Percentiles rank a stretch among this genome's conserved stretches.
These are phyloP conservation scores for Gracilaria domingensis DNA, from an alignment of 23 red algal genomes.

Conservation along the genomic window DNA sequence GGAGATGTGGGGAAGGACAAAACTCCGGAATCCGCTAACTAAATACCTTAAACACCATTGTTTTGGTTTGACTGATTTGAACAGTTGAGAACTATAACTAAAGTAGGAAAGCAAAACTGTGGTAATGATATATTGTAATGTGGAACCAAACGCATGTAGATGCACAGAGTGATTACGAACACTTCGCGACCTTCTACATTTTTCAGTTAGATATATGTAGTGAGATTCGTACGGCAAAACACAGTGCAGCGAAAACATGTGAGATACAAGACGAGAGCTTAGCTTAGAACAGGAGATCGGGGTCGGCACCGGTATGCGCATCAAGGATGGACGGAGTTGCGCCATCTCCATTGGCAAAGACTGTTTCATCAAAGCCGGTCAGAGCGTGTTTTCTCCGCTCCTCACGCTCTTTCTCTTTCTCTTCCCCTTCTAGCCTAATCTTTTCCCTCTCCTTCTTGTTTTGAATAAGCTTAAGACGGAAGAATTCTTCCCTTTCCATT, in stretches of 20 bases:
- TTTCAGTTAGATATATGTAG: slow-evolving; percentile 38
- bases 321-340: slow-evolving; percentile 59
- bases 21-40: not conserved
- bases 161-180: not conserved
- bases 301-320: slow-evolving; percentile 51
- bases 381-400: slow-evolving; percentile 77
- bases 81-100: slow-evolving; percentile 31
- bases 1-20: not conserved
- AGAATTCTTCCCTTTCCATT: slow-evolving; percentile 99
- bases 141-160: slow-evolving; percentile 28
- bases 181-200: not conserved
- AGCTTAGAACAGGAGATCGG: slow-evolving; percentile 67
- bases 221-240: slow-evolving; percentile 7
- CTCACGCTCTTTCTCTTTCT: slow-evolving; percentile 58
- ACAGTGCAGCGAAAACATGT: slow-evolving; percentile 17
- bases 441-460: slow-evolving; percentile 96
- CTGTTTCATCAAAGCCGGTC: slow-evolving; percentile 56
- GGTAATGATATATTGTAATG: slow-evolving; percentile 19
- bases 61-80: not conserved
- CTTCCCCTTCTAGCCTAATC: too few relatives aligned
- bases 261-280: not conserved
- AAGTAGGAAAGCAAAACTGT: slow-evolving; percentile 23
- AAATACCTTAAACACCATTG: slow-evolving; percentile 4
- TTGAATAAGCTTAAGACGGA: slow-evolving; percentile 98
- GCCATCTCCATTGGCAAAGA: slow-evolving; percentile 42